Base-by-base conservation (phyloP, 148 eudicot genomes). In the Talinum fruticosum region DNA sequence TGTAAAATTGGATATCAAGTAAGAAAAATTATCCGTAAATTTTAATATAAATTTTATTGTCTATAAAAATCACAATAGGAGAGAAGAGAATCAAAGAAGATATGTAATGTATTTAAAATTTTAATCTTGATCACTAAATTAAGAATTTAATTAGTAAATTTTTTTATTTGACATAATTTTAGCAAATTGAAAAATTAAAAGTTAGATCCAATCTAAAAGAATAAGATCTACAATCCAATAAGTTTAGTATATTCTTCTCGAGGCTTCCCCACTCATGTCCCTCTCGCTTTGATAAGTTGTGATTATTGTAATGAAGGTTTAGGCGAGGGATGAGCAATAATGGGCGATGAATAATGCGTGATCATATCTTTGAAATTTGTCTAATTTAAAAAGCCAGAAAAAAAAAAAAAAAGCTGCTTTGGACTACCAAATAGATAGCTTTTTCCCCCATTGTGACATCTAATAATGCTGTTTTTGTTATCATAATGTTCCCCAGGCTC, bases 401-500 rank as follows among this genome's bases (percentile, higher is more conserved):
- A 35, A 53, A 10, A 1, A 15, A 33, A 2, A 26, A 14, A 76
- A 77, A 77, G 79, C 69, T 51, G 79, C 79, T 77, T 77, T 77
- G 69, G 36, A 13, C 38, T 34, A 8, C 12, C 28, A 68, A 49
- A 29, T 26, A 34, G 49, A 68, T 51, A 34, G 54, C 79, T 77
- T 77, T 77, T 77, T 24, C 51, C 24, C 51, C 24, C 12, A 2
- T 51, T 64, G 49, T 51, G 73, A 16, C 73, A 53, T 68, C 73
- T 44, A 66, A 76, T 13, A 10, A 47, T 76, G 16, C n/a, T 66
- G 71, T 41, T 34, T 67, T 7, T 67, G 73, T 34, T 68, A 69
- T 77, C 79, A 77, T 77, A 34, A 77, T 68, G 79, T 35, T 77
- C 73, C 79, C 79, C 73, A 16, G 3, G 34, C 78, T 62, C 6